Base-by-base conservation (phyloP, 192 early-diverging fungal genomes). In the Coemansia sp. region DNA sequence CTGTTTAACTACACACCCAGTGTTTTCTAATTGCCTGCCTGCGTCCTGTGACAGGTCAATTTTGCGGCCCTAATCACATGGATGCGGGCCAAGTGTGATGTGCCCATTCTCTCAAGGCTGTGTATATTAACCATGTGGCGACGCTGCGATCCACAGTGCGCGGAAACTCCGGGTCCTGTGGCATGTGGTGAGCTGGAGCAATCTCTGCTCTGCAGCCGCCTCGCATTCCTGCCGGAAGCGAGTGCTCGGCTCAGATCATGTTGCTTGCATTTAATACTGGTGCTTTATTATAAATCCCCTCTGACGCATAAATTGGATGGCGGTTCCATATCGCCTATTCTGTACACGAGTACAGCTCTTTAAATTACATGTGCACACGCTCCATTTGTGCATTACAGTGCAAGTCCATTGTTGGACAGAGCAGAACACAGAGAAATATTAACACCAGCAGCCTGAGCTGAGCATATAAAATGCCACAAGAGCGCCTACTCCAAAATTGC, bases 251-350 rank as follows among this genome's bases (percentile, higher is more conserved):
- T n/a, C 21, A 22, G 48, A 49, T 49, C 48, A 49, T 7, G 41
- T 45, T 45, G 48, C 48, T 17, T 22, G 48, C 48, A 49, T 57
- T 66, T 66, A 65, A 65, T 58, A 65, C 55, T 19, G 17, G 15
- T 17, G 21, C 25, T 29, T 27, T 57, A 65, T 65, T 65, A 57
- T 7, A 37, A 9, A 45, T 41, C 56, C 45, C 55, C 29, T 53
- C 59, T 50, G 57, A 41, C 32, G 49, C 57, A 66, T 67, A 52
- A 39, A 66, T 59, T 66, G 37, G 48, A 56, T 29, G 22, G 10
- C 24, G 12, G 27, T 8, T 17, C 41, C 41, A 29, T 66, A 51
- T 56, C 32, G 27, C 21, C 29, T 11, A 49, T 19, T 49, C 19
- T 19, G 41, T 45, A 45, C 41, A 45, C 41, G 41, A 45, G 41